A percentile compares a stretch with the other conserved stretches of the same genome.
Evolutionary conservation across 352 stramenopile genomes (phyloP).

Genomic region (Phytophthora pluvialis): DNA sequence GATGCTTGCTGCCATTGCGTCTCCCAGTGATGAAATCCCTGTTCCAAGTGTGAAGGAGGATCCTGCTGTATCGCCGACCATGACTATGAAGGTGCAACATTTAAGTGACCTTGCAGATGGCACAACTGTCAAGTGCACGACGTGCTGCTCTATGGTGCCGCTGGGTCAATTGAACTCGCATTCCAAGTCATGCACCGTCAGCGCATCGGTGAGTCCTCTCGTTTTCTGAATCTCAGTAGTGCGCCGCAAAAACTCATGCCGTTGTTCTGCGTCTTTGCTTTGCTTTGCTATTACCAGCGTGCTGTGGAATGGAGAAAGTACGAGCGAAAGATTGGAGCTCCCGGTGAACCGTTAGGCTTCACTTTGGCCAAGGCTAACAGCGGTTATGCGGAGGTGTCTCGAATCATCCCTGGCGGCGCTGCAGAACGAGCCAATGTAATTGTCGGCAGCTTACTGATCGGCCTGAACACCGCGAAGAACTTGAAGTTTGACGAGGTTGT

Average conservation of each 20-base stretch:
- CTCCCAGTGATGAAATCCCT: constrained; percentile 14
- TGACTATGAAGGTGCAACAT: constrained; percentile 3
- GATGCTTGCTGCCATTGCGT: constrained; percentile 37
- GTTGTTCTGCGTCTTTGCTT: neutral
- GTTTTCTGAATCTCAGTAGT: neutral
- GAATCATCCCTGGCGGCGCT: constrained; percentile 58
- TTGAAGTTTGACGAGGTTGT: constrained; percentile 81
- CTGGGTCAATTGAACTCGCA: constrained; percentile 66
- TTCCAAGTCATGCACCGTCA: constrained; percentile 64
- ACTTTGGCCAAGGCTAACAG: constrained; percentile 73
- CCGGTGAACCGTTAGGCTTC: constrained; percentile 61
- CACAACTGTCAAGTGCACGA: constrained; percentile 75
- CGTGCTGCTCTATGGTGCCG: constrained; percentile 52
- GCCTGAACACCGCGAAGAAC: constrained; percentile 62
- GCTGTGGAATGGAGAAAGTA: constrained; percentile 67
- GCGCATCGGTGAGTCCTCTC: constrained; percentile 38
- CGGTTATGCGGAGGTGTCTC: constrained; percentile 75
- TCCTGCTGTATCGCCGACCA: constrained; percentile 7
- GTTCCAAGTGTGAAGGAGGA: constrained; percentile 16
- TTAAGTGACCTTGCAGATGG: constrained; percentile 9
- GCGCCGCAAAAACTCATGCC: neutral
- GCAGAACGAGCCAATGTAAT: constrained; percentile 68
- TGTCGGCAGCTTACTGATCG: constrained; percentile 79
- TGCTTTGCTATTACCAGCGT: constrained; percentile 25
- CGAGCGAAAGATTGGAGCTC: constrained; percentile 53